These are phyloP conservation scores for Amylocarpus encephaloides DNA, from an alignment of 2,329 filamentous ascomycete genomes.

Conservation along the genomic window DNA sequence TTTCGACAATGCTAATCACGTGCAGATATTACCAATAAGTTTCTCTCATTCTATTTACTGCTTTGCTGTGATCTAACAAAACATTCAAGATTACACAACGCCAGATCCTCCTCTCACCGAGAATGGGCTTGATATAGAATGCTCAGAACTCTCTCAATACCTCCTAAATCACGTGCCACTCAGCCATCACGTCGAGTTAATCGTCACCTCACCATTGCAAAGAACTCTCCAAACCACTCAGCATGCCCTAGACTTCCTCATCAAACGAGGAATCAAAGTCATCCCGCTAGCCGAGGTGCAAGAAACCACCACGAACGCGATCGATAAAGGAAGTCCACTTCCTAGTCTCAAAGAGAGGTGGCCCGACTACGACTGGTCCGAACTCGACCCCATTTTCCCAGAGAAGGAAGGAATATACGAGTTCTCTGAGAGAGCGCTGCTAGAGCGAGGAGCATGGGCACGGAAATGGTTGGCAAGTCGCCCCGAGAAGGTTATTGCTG, in stretches of 20 bases:
- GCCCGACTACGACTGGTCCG: slow-evolving; percentile 10
- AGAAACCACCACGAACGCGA: slow-evolving; percentile 13
- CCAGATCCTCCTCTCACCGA: slow-evolving; percentile 15
- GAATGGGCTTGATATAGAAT: slow-evolving; percentile 8
- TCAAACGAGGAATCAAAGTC: slow-evolving; percentile 1
- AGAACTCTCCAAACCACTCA: slow-evolving; percentile 14
- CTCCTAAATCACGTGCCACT: slow-evolving; percentile 6
- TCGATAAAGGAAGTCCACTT: slow-evolving; percentile 12
- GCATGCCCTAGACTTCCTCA: slow-evolving; percentile 6
- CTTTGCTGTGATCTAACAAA: neutral
- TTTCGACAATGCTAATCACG: neutral
- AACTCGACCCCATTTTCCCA: slow-evolving; percentile 10
- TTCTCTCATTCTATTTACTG: neutral
- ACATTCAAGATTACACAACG: slow-evolving; percentile 10
- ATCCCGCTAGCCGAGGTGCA: slow-evolving; percentile 10
- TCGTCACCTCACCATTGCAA: slow-evolving; percentile 11
- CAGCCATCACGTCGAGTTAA: slow-evolving; percentile 5
- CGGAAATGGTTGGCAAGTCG: slow-evolving; percentile 9
- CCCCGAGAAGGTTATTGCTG: slow-evolving; percentile 15
- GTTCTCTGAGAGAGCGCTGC: slow-evolving; percentile 8
- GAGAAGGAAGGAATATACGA: slow-evolving; percentile 12
- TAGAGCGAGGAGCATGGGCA: slow-evolving; percentile 3
- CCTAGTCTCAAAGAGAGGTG: slow-evolving; percentile 3
- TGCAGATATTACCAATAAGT: slow-evolving; percentile 6
- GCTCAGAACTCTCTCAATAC: slow-evolving; percentile 1